These are phyloP conservation scores for Cubamyces sp. DNA, from an alignment of 768 basidiomycete species.

Conservation along the genomic window DNA sequence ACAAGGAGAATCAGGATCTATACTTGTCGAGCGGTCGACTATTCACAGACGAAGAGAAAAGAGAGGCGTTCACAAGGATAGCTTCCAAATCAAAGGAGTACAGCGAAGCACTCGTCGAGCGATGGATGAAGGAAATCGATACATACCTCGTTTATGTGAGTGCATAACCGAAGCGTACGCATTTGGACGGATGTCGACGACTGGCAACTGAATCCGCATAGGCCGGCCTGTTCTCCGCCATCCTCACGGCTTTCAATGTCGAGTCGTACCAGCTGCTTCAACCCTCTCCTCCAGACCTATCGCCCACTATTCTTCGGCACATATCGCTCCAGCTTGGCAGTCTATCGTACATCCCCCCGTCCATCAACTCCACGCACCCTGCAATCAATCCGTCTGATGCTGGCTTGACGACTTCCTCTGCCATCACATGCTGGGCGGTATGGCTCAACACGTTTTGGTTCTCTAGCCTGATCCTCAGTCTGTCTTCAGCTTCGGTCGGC, in stretches of 20 bases:
- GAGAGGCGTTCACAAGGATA: background rate
- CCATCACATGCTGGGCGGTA: background rate
- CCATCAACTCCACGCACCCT: slow-evolving; percentile 19
- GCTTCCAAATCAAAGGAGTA: background rate
- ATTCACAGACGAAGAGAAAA: slow-evolving; percentile 41
- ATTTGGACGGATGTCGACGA: too few relatives aligned
- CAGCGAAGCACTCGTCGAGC: slow-evolving; percentile 6
- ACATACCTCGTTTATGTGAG: slow-evolving; percentile 7
- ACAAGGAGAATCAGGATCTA: background rate
- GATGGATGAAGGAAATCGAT: slow-evolving; percentile 9
- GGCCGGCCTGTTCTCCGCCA: slow-evolving; percentile 34
- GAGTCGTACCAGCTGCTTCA: slow-evolving; percentile 27
- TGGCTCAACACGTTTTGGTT: slow-evolving; percentile 33
- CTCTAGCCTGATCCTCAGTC: slow-evolving; percentile 30
- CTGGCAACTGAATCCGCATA: too few relatives aligned
- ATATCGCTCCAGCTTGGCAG: slow-evolving; percentile 19
- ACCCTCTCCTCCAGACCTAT: slow-evolving; percentile 1
- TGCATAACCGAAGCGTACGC: background rate
- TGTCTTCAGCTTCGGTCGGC: slow-evolving; percentile 31
- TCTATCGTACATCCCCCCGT: slow-evolving; percentile 9
- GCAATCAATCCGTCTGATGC: background rate
- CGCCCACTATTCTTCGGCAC: background rate
- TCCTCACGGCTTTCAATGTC: slow-evolving; percentile 32
- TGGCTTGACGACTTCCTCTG: background rate
- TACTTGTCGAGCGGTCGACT: background rate